A percentile compares a stretch with the other conserved stretches of the same genome.
phyloP scores from a whole-genome alignment of 2,329 filamentous ascomycete species.

The Neobulgaria alba region DNA sequence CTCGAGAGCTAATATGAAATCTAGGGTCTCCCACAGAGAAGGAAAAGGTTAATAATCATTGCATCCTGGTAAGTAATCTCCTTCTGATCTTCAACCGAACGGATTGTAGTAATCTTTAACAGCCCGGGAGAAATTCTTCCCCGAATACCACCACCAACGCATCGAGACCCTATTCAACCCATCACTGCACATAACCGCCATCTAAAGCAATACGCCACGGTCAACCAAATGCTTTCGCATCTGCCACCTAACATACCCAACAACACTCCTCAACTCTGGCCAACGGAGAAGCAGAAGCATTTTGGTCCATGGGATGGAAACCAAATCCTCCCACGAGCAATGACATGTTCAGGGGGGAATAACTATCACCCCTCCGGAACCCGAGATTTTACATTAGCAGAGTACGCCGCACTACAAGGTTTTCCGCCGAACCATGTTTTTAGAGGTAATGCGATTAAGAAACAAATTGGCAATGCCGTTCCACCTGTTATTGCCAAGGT shows the following conservation, averaged over 20 bases:
- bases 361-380: slow-evolving; percentile 58
- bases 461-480: slow-evolving; percentile 74
- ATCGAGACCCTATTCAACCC: slow-evolving; percentile 35
- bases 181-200: slow-evolving; percentile 27
- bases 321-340: slow-evolving; percentile 42
- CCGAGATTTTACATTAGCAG: slow-evolving; percentile 56
- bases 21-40: slow-evolving; percentile 23
- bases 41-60: slow-evolving; percentile 44
- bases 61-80: slow-evolving; percentile 34
- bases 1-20: not conserved
- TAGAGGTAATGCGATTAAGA: slow-evolving; percentile 36
- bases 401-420: slow-evolving; percentile 60
- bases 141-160: slow-evolving; percentile 53
- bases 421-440: slow-evolving; percentile 59
- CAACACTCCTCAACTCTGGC: slow-evolving; percentile 31
- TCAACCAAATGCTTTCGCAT: slow-evolving; percentile 27
- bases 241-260: slow-evolving; percentile 28
- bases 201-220: slow-evolving; percentile 36
- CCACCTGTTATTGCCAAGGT: slow-evolving; percentile 49
- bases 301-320: slow-evolving; percentile 37
- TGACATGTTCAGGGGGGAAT: slow-evolving; percentile 55
- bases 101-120: slow-evolving; percentile 2
- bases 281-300: slow-evolving; percentile 3
- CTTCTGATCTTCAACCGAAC: not conserved
- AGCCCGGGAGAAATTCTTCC: slow-evolving; percentile 66